Evolutionary conservation across 139 green algal genomes (phyloP), one percentile per base, ranked within the genome.

Genomic region (Ettlia oleoabundans): DNA sequence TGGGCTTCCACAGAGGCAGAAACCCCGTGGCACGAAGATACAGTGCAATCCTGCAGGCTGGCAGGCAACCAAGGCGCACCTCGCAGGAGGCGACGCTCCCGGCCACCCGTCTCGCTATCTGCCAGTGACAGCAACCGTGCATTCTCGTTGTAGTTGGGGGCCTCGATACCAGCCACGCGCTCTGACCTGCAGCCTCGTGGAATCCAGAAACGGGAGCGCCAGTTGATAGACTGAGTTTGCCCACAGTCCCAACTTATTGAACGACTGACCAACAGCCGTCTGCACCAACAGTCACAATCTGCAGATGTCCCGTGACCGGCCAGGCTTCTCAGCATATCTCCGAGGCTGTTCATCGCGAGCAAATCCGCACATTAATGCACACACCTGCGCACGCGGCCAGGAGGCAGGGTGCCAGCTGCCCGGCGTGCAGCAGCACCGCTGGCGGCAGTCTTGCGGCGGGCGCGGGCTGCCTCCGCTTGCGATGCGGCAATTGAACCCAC

Each of bases 141-240:
- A 28, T 63, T 75, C 33, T 88, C 84, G 63, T 83, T 85, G 64
- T 90, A 91, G 82, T 84, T 86, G 18, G 68, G 58, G 30, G 74
- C 73, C 24, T 83, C 75, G 26, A 78, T 65, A 73, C 83, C 83
- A 26, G 81, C 63, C 40, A 85, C 78, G n/a, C 78, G 65, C 65
- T 80, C 73, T 19, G 73, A 80, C 73, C 73, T 80, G 47, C 15
- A 35, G 15, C 15, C 18, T 6, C 24, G 8, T 13, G 32, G n/a
- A 24, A 42, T 6, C 2, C 5, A 19, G 4, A 9, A 22, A 24
- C 32, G 7, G 6, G 37, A 51, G 3, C 26, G 4, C 62, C 37
- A 58, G 47, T 10, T 58, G 47, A 15, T 58, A 15, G 13, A 58
- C 10, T 58, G n/a, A n/a, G n/a, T n/a, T n/a, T n/a, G n/a, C n/a